Base-by-base conservation (phyloP, 2,329 filamentous ascomycete genomes). In the Pestalotiopsis fici region DNA sequence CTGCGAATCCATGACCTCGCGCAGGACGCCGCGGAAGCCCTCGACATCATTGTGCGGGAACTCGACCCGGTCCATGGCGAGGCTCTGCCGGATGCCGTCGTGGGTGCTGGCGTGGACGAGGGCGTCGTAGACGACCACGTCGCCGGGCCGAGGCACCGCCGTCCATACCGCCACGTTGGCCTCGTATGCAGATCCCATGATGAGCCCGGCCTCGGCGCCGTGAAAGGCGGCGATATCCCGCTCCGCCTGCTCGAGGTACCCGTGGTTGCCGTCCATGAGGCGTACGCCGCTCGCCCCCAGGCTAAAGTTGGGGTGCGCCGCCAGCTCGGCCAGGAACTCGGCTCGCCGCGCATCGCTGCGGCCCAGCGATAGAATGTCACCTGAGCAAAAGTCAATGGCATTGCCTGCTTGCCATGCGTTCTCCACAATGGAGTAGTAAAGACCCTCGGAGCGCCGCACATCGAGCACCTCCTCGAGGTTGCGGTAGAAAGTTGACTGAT, bases 41-140 rank as follows among this genome's bases (percentile, higher is more conserved):
- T 86, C 70, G 13, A 66, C 43, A 28, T 71, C 67, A 21, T 71
- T 88, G 71, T 88, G 86, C 2, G 68, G 71, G 72, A 88, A 87
- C 5, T 77, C 69, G 0, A 83, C 64, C 75, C 71, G 82, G 50
- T 78, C 75, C 1, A 78, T 76, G 0, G 89, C 88, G 5, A 87
- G 79, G 12, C 83, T 86, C 3, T 85, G 75, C n/a, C 82, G 79
- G 85, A 92, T 91, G 1, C 90, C 90, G 69, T 91, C 88, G 67
- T 88, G 88, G 0, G 86, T 84, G 75, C 88, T 91, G 0, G 91
- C 91, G 71, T 93, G 91, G 3, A 92, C 86, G 15, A 88, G 80
- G 70, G 88, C 88, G 75, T 93, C 90, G 68, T 90, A 90, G 0
- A 93, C 72, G 23, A 93, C 83, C 1, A 82, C 74, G 72, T 89